Conservation (phyloP, 208 protist species). For the Naegleria gruberi region DNA sequence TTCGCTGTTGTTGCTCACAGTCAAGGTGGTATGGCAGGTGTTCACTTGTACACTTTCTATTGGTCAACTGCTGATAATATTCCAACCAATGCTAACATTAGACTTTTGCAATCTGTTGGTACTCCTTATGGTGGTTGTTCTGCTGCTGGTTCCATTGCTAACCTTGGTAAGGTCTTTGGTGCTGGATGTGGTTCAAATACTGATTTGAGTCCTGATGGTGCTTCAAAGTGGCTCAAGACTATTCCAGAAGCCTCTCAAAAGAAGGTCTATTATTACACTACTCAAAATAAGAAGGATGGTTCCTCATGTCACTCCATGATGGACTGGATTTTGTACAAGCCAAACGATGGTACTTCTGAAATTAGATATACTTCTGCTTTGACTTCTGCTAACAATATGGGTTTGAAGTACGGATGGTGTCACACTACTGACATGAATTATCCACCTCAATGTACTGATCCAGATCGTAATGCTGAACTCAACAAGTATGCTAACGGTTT, state of each 20-base stretch:
- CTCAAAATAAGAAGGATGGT: slow-evolving; percentile 33
- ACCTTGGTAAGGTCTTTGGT: slow-evolving; percentile 26
- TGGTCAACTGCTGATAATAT: slow-evolving; percentile 15
- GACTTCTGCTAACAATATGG: slow-evolving; percentile 28
- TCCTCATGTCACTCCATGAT: slow-evolving; percentile 22
- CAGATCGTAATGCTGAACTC: neutral
- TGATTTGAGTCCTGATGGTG: slow-evolving; percentile 41
- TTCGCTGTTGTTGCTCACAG: slow-evolving; percentile 37
- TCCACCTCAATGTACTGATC: neutral
- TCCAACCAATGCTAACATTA: neutral
- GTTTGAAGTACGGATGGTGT: slow-evolving; percentile 16
- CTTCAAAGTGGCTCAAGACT: neutral
- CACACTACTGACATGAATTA: slow-evolving; percentile 9
- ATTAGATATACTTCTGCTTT: slow-evolving; percentile 20
- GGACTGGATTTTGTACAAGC: slow-evolving; percentile 30
- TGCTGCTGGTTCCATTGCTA: slow-evolving; percentile 34
- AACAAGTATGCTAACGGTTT: slow-evolving; percentile 1
- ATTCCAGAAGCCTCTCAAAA: slow-evolving; percentile 27
- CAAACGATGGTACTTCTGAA: slow-evolving; percentile 50
- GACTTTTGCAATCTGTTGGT: slow-evolving; percentile 44
- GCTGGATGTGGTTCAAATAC: slow-evolving; percentile 22
- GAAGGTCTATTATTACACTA: slow-evolving; percentile 41
- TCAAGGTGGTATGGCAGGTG: slow-evolving; percentile 40
- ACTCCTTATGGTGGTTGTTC: slow-evolving; percentile 42
- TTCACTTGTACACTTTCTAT: slow-evolving; percentile 42